Conservation (phyloP, 1,284 basidiomycete genomes). For the Filobasidium uniguttulatum region DNA sequence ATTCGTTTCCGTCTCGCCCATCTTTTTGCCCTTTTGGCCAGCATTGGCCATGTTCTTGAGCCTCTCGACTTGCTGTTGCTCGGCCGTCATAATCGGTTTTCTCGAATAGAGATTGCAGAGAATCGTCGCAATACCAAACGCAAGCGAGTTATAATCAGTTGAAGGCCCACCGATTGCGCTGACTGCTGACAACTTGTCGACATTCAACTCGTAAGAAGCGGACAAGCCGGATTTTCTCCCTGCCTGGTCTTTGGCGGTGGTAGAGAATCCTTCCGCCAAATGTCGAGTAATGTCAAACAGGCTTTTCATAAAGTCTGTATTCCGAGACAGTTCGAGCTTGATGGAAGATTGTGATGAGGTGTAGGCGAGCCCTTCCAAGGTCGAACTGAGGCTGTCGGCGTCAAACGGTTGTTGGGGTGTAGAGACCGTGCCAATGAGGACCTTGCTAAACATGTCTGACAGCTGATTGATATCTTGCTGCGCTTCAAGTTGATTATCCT, state of each 20-base stretch:
- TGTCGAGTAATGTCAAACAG: constrained; percentile 6
- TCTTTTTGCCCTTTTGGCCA: constrained; percentile 33
- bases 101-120: constrained; percentile 59
- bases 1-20: constrained; percentile 15
- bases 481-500: not conserved
- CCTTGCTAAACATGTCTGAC: constrained; percentile 6
- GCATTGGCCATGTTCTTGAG: constrained; percentile 48
- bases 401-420: not conserved
- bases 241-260: not conserved
- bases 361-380: constrained; percentile 13
- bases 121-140: constrained; percentile 63
- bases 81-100: constrained; percentile 54
- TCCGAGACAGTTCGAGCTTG: constrained; percentile 1
- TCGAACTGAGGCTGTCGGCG: constrained; percentile 1
- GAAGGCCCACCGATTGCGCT: not conserved
- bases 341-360: constrained; percentile 9
- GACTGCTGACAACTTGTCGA: too few relatives aligned
- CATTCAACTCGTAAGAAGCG: constrained; percentile 10
- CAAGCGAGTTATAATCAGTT: constrained; percentile 40
- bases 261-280: not conserved
- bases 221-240: constrained; percentile 3
- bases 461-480: constrained; percentile 4
- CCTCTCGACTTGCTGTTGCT: constrained; percentile 65
- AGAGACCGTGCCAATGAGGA: not conserved
- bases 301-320: constrained; percentile 5